Evolutionary conservation across 2,329 filamentous ascomycete genomes (phyloP).

Genomic region (Cylindrodendrum hubeiense): DNA sequence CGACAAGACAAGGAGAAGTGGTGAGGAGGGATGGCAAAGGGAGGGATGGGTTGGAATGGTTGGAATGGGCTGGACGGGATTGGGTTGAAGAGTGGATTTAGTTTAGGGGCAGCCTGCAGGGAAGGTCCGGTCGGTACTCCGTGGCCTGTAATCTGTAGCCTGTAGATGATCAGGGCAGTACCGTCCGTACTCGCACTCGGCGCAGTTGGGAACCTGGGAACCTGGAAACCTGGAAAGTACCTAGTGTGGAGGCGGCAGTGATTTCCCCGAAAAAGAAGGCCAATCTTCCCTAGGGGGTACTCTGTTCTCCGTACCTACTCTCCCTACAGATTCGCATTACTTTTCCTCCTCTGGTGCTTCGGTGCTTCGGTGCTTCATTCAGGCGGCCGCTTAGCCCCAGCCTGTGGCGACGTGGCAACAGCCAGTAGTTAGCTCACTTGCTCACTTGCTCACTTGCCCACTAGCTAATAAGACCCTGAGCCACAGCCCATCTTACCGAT

Average conservation of each 20-base stretch:
- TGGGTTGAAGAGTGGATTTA: slow-evolving; percentile 31
- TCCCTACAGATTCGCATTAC: too few relatives aligned
- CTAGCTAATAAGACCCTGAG: neutral
- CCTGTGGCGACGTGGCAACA: slow-evolving; percentile 39
- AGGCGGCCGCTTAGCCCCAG: neutral
- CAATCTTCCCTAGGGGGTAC: too few relatives aligned
- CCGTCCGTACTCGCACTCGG: too few relatives aligned
- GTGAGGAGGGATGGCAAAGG: slow-evolving; percentile 6
- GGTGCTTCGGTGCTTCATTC: too few relatives aligned
- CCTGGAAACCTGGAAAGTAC: neutral
- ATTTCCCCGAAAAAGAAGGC: too few relatives aligned
- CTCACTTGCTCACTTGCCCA: too few relatives aligned
- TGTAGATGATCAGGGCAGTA: too few relatives aligned
- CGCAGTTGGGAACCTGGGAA: too few relatives aligned
- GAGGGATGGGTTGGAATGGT: slow-evolving; percentile 34
- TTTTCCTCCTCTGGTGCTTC: too few relatives aligned
- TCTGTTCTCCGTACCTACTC: too few relatives aligned
- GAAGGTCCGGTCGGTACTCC: neutral
- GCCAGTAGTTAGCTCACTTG: too few relatives aligned
- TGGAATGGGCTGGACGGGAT: slow-evolving; percentile 37
- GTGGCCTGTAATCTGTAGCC: neutral
- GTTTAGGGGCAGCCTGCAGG: slow-evolving; percentile 18
- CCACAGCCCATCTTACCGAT: neutral
- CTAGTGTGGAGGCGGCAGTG: slow-evolving; percentile 8
- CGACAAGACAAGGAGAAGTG: slow-evolving; percentile 11